Evolutionary conservation across 257 asterid genomes (phyloP).

Genomic region (Nicotiana tabacum): DNA sequence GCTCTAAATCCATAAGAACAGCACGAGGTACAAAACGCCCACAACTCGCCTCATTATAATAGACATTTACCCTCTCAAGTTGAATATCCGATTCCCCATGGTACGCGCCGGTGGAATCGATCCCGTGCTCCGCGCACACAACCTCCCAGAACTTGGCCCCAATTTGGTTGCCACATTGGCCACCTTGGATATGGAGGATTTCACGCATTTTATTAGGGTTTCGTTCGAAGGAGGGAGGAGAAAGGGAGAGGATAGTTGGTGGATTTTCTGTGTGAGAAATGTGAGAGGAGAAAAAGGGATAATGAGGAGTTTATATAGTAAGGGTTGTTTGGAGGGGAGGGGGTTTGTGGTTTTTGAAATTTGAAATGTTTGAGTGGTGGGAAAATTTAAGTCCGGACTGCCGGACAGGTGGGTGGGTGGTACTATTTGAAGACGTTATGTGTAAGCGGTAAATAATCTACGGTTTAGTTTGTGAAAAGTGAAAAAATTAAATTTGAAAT

Average conservation of each 20-base stretch:
- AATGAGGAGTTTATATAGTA: not conserved
- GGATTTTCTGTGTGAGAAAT: not conserved
- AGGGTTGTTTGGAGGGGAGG: not conserved
- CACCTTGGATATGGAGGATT: constrained; percentile 48
- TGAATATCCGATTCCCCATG: constrained; percentile 39
- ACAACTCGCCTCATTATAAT: constrained; percentile 44
- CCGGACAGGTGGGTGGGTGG: not conserved
- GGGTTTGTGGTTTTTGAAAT: not conserved
- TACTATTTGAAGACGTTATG: not conserved
- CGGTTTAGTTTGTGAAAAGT: not conserved
- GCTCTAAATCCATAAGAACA: constrained; percentile 48
- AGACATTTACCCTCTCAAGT: constrained; percentile 42
- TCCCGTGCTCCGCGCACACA: constrained; percentile 50
- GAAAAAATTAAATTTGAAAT: not conserved
- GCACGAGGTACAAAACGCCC: constrained; percentile 44
- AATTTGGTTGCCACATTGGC: constrained; percentile 53
- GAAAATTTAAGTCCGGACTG: not conserved
- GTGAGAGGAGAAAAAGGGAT: not conserved
- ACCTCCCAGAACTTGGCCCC: constrained; percentile 50
- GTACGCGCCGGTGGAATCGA: constrained; percentile 43
- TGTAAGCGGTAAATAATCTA: not conserved
- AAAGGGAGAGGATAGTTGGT: not conserved
- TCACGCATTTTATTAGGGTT: constrained; percentile 36
- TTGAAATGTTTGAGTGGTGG: not conserved
- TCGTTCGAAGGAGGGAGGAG: not conserved